Evolutionary conservation across 2,329 filamentous ascomycete species (phyloP).

Genomic region (Purpureocillium takamizusanense): DNA sequence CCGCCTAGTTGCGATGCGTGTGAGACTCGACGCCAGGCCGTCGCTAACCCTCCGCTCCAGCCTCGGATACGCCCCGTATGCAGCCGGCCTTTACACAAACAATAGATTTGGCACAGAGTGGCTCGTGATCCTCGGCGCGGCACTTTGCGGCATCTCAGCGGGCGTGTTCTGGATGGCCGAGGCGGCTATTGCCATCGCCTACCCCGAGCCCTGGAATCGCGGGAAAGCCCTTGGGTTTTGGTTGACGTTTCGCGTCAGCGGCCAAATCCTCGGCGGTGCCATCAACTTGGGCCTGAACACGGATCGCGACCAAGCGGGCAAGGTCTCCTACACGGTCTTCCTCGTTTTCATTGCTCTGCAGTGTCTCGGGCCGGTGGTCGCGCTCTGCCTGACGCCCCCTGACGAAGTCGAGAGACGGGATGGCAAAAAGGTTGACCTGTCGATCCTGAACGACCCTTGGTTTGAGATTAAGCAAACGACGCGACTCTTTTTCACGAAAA

Average conservation of each 20-base stretch:
- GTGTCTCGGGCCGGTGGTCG: slow-evolving; percentile 54
- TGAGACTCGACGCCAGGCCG: too few species aligned
- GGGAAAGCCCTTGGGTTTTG: slow-evolving; percentile 60
- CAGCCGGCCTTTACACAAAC: slow-evolving; percentile 63
- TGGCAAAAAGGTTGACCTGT: slow-evolving; percentile 50
- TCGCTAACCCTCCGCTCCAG: too few species aligned
- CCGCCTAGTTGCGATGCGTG: too few species aligned
- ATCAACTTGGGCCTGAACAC: slow-evolving; percentile 62
- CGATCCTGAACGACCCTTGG: slow-evolving; percentile 46
- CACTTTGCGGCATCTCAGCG: slow-evolving; percentile 59
- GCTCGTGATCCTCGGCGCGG: slow-evolving; percentile 60
- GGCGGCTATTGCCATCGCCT: slow-evolving; percentile 62
- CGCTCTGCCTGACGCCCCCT: slow-evolving; percentile 52
- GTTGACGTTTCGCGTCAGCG: slow-evolving; percentile 49
- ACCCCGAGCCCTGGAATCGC: slow-evolving; percentile 61
- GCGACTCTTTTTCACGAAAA: slow-evolving; percentile 48
- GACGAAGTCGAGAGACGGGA: slow-evolving; percentile 55
- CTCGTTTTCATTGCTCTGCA: slow-evolving; percentile 64
- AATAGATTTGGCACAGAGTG: slow-evolving; percentile 62
- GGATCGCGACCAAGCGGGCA: slow-evolving; percentile 45
- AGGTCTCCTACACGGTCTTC: slow-evolving; percentile 61
- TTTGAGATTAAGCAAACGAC: slow-evolving; percentile 51
- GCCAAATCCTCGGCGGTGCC: slow-evolving; percentile 63
- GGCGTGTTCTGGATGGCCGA: slow-evolving; percentile 72
- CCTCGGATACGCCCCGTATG: slow-evolving; percentile 62